Conservation (phyloP, 176 grass and related monocot genomes). For the Saccharum officinarum region DNA sequence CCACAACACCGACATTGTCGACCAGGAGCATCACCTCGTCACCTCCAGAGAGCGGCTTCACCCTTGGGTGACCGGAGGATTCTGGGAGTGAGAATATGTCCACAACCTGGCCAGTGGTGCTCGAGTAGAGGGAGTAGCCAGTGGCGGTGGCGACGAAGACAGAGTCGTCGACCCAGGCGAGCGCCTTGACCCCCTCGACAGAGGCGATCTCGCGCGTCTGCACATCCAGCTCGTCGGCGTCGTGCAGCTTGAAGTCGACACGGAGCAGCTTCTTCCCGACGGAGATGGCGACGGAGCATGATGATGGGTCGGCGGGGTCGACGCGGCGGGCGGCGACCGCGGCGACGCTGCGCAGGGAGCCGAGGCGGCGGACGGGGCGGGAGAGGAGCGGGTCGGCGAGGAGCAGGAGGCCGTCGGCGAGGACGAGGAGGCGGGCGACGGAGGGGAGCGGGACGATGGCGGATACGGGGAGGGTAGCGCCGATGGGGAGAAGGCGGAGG, state of each 20-base stretch:
- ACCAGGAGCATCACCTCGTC: constrained; percentile 76
- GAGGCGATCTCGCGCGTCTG: constrained; percentile 61
- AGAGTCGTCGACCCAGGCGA: constrained; percentile 72
- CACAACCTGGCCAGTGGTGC: constrained; percentile 19
- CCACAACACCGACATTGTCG: constrained; percentile 83
- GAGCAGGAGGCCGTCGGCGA: constrained; percentile 66
- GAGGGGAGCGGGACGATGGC: constrained; percentile 67
- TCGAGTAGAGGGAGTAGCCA: constrained; percentile 63
- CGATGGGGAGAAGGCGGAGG: constrained; percentile 58
- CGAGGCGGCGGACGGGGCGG: constrained; percentile 69
- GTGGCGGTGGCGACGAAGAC: constrained; percentile 63
- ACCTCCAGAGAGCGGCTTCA: constrained; percentile 65
- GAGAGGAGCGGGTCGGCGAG: constrained; percentile 66
- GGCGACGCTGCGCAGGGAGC: constrained; percentile 59
- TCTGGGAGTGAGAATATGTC: constrained; percentile 81
- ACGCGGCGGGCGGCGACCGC: constrained; percentile 45
- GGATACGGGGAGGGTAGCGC: constrained; percentile 50
- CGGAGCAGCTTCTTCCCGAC: constrained; percentile 67
- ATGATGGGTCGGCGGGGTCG: constrained; percentile 10
- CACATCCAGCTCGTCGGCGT: constrained; percentile 57
- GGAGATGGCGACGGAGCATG: constrained; percentile 52
- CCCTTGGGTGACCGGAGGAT: constrained; percentile 50
- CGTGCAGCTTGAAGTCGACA: constrained; percentile 55
- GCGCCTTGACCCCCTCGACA: constrained; percentile 65
- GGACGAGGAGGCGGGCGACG: constrained; percentile 65